Conservation (phyloP, 352 stramenopile species). For the Phytopythium chamaehyphon region DNA sequence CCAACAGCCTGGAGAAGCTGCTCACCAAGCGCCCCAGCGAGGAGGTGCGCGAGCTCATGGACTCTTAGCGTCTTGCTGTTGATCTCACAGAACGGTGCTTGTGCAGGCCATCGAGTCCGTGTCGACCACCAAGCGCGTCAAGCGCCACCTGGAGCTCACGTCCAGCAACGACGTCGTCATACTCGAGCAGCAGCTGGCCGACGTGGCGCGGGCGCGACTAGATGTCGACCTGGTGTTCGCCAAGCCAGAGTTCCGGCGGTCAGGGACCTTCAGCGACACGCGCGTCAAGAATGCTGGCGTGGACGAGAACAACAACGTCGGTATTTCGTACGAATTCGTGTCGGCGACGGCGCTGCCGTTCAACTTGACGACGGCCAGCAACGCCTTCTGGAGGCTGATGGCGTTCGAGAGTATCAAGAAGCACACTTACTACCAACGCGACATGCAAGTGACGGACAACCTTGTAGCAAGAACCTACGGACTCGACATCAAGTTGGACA, state of each 20-base stretch:
- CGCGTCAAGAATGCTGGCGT: slow-evolving; percentile 10
- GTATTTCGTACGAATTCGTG: slow-evolving; percentile 29
- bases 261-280: slow-evolving; percentile 14
- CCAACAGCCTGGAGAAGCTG: slow-evolving; percentile 20
- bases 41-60: background rate
- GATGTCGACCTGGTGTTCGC: slow-evolving; percentile 16
- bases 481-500: slow-evolving; percentile 15
- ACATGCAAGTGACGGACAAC: slow-evolving; percentile 16
- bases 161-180: slow-evolving; percentile 19
- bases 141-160: slow-evolving; percentile 2
- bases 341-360: slow-evolving; percentile 31
- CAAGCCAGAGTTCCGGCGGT: slow-evolving; percentile 11
- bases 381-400: slow-evolving; percentile 33
- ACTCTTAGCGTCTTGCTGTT: too few relatives aligned
- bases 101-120: slow-evolving; percentile 9
- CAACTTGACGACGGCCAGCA: slow-evolving; percentile 17
- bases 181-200: slow-evolving; percentile 21
- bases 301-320: slow-evolving; percentile 14
- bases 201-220: slow-evolving; percentile 12
- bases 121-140: slow-evolving; percentile 14
- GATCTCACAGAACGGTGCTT: background rate
- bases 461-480: slow-evolving; percentile 17
- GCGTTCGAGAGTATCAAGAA: slow-evolving; percentile 21
- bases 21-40: slow-evolving; percentile 12
- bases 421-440: slow-evolving; percentile 22